Conservation (phyloP, 805 yeast genomes). For the Candida xiaguanensis region DNA sequence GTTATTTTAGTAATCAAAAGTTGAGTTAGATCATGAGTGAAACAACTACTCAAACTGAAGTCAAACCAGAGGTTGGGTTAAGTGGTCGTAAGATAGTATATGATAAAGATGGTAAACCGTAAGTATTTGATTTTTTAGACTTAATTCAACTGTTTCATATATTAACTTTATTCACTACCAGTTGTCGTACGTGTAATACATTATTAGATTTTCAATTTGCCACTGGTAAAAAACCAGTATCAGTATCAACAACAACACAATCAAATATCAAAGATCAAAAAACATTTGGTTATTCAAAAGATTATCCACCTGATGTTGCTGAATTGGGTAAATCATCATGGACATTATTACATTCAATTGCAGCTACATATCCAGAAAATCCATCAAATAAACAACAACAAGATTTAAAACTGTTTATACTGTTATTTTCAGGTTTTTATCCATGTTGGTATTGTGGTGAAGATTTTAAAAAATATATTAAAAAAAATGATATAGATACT, state of each 20-base stretch:
- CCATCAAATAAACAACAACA: slow-evolving; percentile 62
- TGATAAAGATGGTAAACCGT: slow-evolving; percentile 94
- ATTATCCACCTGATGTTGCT: slow-evolving; percentile 84
- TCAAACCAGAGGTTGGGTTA: slow-evolving; percentile 47
- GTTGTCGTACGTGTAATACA: slow-evolving; percentile 87
- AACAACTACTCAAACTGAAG: neutral
- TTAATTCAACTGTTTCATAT: too few relatives aligned
- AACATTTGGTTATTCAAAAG: slow-evolving; percentile 30
- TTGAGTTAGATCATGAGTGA: neutral
- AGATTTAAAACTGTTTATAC: slow-evolving; percentile 69
- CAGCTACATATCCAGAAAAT: slow-evolving; percentile 78
- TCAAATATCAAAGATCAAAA: neutral
- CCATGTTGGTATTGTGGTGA: slow-evolving; percentile 94
- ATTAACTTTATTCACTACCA: slow-evolving; percentile 16
- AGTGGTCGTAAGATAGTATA: slow-evolving; percentile 68
- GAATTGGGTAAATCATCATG: slow-evolving; percentile 82
- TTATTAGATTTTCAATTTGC: slow-evolving; percentile 76
- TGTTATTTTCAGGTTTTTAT: slow-evolving; percentile 71
- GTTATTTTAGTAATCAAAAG: neutral
- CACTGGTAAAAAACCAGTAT: slow-evolving; percentile 15
- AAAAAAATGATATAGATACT: slow-evolving; percentile 51
- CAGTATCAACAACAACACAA: neutral
- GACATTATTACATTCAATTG: slow-evolving; percentile 87
- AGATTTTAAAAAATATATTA: slow-evolving; percentile 68
- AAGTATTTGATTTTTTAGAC: slow-evolving; percentile 29